Base-by-base conservation (phyloP, 345 rosid genomes). In the Nephelium lappaceum region DNA sequence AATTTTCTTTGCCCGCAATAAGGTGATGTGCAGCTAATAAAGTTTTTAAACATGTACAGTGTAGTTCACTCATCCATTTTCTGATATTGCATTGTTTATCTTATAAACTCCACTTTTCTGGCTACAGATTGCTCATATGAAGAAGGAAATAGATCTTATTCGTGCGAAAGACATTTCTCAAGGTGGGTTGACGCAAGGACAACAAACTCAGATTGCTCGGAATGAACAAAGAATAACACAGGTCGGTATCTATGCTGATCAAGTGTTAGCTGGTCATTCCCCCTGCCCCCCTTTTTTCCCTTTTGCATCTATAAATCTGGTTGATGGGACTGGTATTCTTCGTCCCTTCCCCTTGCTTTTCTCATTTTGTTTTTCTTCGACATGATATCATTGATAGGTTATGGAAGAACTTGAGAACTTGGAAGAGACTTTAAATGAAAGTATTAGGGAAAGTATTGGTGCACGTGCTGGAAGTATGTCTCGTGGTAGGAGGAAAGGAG, bases 151-250 rank as follows among this genome's bases (percentile, higher is more conserved):
- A 82, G 92, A 93, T 89, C 93, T 92, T 66, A 96, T 96, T 62
- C 97, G 97, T 78, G 97, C 87, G 68, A 96, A 96, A 89, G 99
- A 96, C 83, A 96, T 96, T 77, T 69, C 89, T 73, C 99, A 94
- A 87, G 98, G 99, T 78, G 99, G 99, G 74, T 79, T 96, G 82
- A 96, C 98, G 5, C 98, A 96, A 81, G 99, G 99, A 51, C 98
- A 96, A 79, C 99, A 96, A 86, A 96, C 97, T 67, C 98, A 94
- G 86, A 96, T 96, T 83, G 97, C 98, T 81, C 93, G 99, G 69
- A 96, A 96, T 86, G 98, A 96, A 63, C 98, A 92, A 88, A 90
- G 98, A 87, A 93, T 83, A 16, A 79, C 93, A 16, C 88, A 93
- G 97, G 98, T 95, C 77, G 73, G 77, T 39, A n/a, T 21, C 67